A percentile compares a stretch with the other conserved stretches of the same genome.
Conservation (phyloP, 2,329 filamentous ascomycete genomes). For the Metarhizium humberi region DNA sequence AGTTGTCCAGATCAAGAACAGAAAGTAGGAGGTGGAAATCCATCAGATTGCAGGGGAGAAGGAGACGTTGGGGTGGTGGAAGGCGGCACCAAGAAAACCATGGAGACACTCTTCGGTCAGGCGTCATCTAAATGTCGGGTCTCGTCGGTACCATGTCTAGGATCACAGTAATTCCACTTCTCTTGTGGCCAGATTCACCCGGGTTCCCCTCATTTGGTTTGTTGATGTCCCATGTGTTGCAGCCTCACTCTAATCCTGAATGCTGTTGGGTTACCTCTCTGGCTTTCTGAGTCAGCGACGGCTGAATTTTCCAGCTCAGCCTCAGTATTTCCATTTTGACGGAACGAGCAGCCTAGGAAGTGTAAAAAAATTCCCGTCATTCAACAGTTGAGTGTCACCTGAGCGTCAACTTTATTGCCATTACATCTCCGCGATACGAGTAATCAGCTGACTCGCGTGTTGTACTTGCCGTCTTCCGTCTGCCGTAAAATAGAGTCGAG, state of each 20-base stretch:
- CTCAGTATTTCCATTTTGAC: background rate
- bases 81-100: background rate
- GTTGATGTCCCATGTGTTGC: background rate
- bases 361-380: background rate
- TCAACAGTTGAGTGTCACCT: background rate
- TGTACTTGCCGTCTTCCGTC: too few relatives aligned
- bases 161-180: background rate
- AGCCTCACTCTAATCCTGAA: background rate
- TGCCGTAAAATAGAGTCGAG: too few relatives aligned
- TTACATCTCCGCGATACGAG: background rate
- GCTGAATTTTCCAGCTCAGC: background rate
- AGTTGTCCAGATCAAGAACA: background rate
- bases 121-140: background rate
- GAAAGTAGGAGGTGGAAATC: background rate
- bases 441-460: too few relatives aligned
- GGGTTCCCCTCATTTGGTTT: background rate
- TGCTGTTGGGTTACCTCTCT: background rate
- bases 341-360: background rate
- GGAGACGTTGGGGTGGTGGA: background rate
- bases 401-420: background rate
- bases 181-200: background rate
- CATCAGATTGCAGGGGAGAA: background rate
- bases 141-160: background rate
- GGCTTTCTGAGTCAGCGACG: background rate
- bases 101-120: background rate